Base-by-base conservation (phyloP, 352 stramenopile genomes). In the Pythium myriotylum region DNA sequence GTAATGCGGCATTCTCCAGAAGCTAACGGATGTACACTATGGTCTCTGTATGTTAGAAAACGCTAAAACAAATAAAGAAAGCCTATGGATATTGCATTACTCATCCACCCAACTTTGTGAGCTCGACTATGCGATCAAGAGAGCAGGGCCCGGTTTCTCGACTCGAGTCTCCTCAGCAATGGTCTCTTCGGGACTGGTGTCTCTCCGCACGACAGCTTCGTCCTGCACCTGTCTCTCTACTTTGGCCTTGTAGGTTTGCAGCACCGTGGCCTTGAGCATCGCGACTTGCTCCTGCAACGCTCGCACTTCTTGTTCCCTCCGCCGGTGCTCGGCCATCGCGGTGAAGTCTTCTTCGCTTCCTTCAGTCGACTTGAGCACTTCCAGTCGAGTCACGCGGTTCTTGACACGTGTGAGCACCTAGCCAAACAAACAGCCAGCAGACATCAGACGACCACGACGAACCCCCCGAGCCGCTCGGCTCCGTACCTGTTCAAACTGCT, bases 401-500 rank as follows among this genome's bases (percentile, higher is more conserved):
- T 62, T 56, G 6, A 65, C 56, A 5, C 63, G 56, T 4, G 12
- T 35, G 13, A 65, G 27, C 1, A 70, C 51, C 63, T 70, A 54
- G 24, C 10, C 24, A 13, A 23, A 49, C 4, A 29, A 10, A 33
- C 12, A 23, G 4, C 22, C 40, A 56, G 17, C 4, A 37, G n/a
- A n/a, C n/a, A n/a, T n/a, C n/a, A n/a, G n/a, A n/a, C n/a, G n/a
- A n/a, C n/a, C n/a, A n/a, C n/a, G n/a, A n/a, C n/a, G n/a, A n/a
- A n/a, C n/a, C n/a, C n/a, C n/a, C n/a, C n/a, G n/a, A n/a, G n/a
- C n/a, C n/a, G n/a, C n/a, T n/a, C n/a, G n/a, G n/a, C n/a, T n/a
- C 20, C 54, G 4, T 20, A 72, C 65, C 65, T 72, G 42, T 10
- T 65, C 51, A 46, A 68, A 72, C 46, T 65, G 59, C 47, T 62